These are phyloP conservation scores for Elsinoe ampelina DNA, from an alignment of 2,329 filamentous ascomycete species.

Conservation along the genomic window DNA sequence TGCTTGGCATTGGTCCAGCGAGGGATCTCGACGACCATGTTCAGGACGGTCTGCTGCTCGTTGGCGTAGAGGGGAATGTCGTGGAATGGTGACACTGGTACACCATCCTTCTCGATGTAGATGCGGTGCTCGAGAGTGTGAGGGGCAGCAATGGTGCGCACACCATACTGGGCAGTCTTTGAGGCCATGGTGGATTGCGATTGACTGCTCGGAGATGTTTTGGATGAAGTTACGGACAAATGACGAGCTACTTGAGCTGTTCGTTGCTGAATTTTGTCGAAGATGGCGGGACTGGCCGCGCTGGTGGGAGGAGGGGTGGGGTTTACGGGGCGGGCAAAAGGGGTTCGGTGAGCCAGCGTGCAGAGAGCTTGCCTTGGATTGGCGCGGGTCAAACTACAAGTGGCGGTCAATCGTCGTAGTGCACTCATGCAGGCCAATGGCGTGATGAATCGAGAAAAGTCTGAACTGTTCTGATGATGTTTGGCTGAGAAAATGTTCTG, in stretches of 20 bases:
- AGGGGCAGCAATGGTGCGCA: slow-evolving; percentile 79
- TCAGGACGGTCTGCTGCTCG: slow-evolving; percentile 85
- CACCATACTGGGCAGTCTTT: slow-evolving; percentile 58
- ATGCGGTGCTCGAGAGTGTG: slow-evolving; percentile 96
- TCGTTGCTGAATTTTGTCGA: slow-evolving; percentile 34
- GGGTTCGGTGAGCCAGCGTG: slow-evolving; percentile 23
- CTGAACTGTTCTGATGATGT: background rate
- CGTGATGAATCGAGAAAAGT: background rate
- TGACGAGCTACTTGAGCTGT: slow-evolving; percentile 32
- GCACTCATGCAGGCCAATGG: slow-evolving; percentile 11
- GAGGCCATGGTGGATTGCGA: slow-evolving; percentile 19
- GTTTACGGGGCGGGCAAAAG: slow-evolving; percentile 22
- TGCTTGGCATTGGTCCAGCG: slow-evolving; percentile 99
- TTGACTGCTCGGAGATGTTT: slow-evolving; percentile 13
- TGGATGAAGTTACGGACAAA: slow-evolving; percentile 23
- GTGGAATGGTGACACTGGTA: slow-evolving; percentile 91
- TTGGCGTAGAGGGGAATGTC: slow-evolving; percentile 98
- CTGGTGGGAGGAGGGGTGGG: slow-evolving; percentile 22
- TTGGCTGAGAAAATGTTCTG: background rate
- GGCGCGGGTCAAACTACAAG: background rate
- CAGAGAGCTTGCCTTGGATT: slow-evolving; percentile 14
- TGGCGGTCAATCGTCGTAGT: slow-evolving; percentile 2
- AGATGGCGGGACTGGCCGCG: slow-evolving; percentile 18
- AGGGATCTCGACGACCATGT: slow-evolving; percentile 99
- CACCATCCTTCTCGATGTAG: slow-evolving; percentile 96